Evolutionary conservation across 805 yeast genomes (phyloP).

Genomic region (Starmerella ratchasimensis): DNA sequence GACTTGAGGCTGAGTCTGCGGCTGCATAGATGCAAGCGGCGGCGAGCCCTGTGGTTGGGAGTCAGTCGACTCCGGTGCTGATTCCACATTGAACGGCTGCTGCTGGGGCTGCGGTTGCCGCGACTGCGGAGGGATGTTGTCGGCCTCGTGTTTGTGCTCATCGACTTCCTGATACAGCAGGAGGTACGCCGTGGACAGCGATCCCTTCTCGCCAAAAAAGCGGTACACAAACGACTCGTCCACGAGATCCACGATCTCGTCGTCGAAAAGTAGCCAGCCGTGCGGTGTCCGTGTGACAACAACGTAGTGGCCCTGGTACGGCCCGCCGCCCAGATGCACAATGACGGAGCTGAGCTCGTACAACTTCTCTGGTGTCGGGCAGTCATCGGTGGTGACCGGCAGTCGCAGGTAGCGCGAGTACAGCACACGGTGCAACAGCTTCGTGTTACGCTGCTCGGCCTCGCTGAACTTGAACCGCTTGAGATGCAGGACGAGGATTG

Average conservation of each 20-base stretch:
- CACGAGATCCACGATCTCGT: constrained; percentile 83
- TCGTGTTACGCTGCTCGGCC: constrained; percentile 62
- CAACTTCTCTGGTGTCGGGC: constrained; percentile 38
- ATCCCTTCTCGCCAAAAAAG: constrained; percentile 79
- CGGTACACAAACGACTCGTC: constrained; percentile 69
- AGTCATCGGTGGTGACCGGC: constrained; percentile 46
- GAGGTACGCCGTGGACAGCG: constrained; percentile 83
- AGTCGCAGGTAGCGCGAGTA: constrained; percentile 65
- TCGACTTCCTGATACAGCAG: constrained; percentile 56
- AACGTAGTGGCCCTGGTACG: constrained; percentile 94
- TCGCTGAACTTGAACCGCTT: constrained; percentile 90
- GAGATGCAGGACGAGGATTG: constrained; percentile 65
- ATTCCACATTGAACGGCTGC: too few species aligned
- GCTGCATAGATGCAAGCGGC: too few species aligned
- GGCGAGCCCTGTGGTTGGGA: too few species aligned
- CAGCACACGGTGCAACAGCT: constrained; percentile 69
- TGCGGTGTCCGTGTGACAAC: constrained; percentile 64
- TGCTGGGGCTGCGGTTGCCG: not conserved
- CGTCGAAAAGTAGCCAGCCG: constrained; percentile 91
- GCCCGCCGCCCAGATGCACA: constrained; percentile 94
- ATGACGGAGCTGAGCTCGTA: constrained; percentile 79
- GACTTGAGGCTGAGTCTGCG: too few species aligned
- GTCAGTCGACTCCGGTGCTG: too few species aligned
- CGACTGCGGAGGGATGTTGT: constrained; percentile 7
- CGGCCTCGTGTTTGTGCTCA: constrained; percentile 16